These are phyloP conservation scores for Phaffomyces thermotolerans DNA, from an alignment of 805 yeast genomes.

Conservation along the genomic window DNA sequence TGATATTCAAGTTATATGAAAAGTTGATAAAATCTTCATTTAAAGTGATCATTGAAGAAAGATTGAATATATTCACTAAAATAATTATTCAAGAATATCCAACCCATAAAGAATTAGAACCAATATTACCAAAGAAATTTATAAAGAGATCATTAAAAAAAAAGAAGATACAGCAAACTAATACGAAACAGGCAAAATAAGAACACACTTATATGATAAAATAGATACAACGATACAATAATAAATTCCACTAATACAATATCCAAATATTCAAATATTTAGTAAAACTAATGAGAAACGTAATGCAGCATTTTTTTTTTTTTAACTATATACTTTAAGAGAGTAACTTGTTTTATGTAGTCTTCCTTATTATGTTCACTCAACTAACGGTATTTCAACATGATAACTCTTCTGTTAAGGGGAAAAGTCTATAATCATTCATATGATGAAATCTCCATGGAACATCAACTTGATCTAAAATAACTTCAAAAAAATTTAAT, in stretches of 20 bases:
- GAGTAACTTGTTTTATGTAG: too few relatives aligned
- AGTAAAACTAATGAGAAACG: not conserved
- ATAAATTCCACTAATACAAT: too few relatives aligned
- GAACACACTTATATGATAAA: too few relatives aligned
- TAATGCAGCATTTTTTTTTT: not conserved
- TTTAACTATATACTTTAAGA: not conserved
- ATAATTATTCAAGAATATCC: slow-evolving; percentile 2
- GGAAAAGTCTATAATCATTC: slow-evolving; percentile 27
- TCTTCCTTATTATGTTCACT: too few relatives aligned
- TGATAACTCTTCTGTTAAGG: slow-evolving; percentile 4
- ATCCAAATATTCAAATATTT: not conserved
- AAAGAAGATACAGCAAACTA: not conserved
- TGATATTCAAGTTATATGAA: slow-evolving; percentile 8
- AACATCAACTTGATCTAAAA: slow-evolving; percentile 51
- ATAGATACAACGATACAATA: too few relatives aligned
- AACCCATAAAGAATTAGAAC: too few relatives aligned
- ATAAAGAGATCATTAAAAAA: not conserved
- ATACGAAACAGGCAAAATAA: not conserved
- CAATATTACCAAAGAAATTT: not conserved
- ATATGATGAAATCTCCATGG: slow-evolving; percentile 53
- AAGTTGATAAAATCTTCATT: slow-evolving; percentile 8
- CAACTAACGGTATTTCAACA: not conserved
- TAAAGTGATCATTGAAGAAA: slow-evolving; percentile 12
- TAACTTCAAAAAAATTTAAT: slow-evolving; percentile 52
- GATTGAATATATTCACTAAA: slow-evolving; percentile 13